A percentile compares a stretch with the other conserved stretches of the same genome.
These are phyloP conservation scores for Phytophthora ohioensis DNA, from an alignment of 352 stramenopile species.

Conservation along the genomic window DNA sequence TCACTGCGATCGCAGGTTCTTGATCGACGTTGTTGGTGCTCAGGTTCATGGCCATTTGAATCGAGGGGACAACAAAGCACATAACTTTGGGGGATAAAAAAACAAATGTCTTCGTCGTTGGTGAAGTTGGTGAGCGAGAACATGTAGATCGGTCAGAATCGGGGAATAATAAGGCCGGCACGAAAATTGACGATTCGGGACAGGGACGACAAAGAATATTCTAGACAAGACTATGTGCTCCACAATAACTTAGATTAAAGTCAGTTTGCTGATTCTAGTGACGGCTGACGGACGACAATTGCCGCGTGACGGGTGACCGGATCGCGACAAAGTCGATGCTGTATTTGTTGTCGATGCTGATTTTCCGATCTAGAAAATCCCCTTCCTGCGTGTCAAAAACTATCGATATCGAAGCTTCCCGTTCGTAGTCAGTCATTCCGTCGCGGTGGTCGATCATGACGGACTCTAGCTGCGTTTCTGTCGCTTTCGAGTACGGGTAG, in stretches of 20 bases:
- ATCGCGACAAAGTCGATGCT: constrained; percentile 30
- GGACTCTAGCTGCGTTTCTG: constrained; percentile 17
- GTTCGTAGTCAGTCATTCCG: constrained; percentile 13
- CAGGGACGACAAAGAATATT: too few species aligned
- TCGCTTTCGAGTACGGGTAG: constrained; percentile 31
- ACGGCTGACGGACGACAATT: constrained; percentile 2
- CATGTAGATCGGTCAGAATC: too few species aligned
- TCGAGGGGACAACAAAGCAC: too few species aligned
- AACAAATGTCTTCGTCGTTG: too few species aligned
- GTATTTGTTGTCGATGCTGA: constrained; percentile 24
- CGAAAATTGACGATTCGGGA: too few species aligned
- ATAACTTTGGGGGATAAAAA: too few species aligned
- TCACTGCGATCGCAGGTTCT: too few species aligned
- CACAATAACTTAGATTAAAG: background rate
- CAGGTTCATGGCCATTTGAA: too few species aligned
- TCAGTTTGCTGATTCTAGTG: constrained; percentile 12
- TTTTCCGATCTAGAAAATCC: constrained; percentile 15
- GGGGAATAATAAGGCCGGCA: too few species aligned
- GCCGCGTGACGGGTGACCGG: constrained; percentile 13
- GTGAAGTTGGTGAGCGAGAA: too few species aligned
- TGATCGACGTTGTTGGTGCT: too few species aligned
- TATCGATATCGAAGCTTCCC: constrained; percentile 29
- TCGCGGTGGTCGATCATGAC: constrained; percentile 19
- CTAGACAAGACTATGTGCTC: background rate
- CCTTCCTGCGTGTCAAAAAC: constrained; percentile 20